Conservation (phyloP, 2,329 filamentous ascomycete genomes). For the Colletotrichum higginsianum region DNA sequence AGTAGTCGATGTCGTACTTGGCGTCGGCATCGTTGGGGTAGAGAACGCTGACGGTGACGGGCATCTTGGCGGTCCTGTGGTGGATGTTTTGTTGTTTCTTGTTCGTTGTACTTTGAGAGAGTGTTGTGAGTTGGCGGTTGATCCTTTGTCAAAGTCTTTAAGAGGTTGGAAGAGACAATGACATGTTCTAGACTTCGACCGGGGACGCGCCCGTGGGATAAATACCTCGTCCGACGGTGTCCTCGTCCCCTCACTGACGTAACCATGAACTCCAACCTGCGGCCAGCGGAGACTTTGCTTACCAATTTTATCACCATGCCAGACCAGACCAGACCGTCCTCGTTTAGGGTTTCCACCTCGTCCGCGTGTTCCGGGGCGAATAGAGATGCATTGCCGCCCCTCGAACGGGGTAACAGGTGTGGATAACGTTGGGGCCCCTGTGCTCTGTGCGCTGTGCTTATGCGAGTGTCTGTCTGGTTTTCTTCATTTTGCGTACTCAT, state of each 20-base stretch:
- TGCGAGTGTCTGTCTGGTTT: no score
- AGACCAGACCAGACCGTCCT: neutral
- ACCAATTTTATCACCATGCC: slow-evolving; percentile 20
- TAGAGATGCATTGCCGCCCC: neutral
- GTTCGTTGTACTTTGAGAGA: neutral
- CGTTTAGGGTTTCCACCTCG: slow-evolving; percentile 14
- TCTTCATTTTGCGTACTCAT: neutral
- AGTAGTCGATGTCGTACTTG: slow-evolving; percentile 42
- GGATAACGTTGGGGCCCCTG: neutral
- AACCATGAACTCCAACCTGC: neutral
- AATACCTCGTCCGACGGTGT: slow-evolving; percentile 6
- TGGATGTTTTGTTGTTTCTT: neutral
- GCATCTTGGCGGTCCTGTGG: slow-evolving; percentile 19
- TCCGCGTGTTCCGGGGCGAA: slow-evolving; percentile 27
- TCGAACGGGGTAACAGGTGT: slow-evolving; percentile 17
- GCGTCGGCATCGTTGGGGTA: slow-evolving; percentile 46
- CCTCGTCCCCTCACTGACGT: slow-evolving; percentile 36
- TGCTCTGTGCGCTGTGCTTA: neutral
- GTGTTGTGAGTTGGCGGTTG: neutral
- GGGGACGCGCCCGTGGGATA: neutral
- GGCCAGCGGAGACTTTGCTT: slow-evolving; percentile 10
- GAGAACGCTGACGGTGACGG: slow-evolving; percentile 32
- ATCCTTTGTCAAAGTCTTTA: neutral
- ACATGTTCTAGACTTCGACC: no score
- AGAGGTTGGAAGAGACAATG: neutral